Percentiles rank a stretch among this genome's conserved stretches.
Evolutionary conservation across 2,329 filamentous ascomycete species (phyloP).

Genomic region (Fusarium redolens): DNA sequence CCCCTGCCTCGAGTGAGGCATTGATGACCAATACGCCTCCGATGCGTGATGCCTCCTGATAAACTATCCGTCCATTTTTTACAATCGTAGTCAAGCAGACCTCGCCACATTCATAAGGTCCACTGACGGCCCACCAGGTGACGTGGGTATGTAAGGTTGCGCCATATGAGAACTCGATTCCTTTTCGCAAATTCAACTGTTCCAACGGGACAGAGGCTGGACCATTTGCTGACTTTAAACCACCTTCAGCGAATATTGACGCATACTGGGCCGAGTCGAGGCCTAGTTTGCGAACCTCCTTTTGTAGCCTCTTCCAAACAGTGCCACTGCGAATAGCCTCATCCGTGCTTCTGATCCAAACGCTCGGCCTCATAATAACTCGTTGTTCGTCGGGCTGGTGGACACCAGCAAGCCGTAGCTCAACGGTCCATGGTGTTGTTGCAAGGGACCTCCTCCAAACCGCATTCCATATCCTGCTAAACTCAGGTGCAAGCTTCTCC

Average conservation of each 20-base stretch:
- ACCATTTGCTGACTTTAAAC: neutral
- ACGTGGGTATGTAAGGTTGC: neutral
- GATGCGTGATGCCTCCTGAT: neutral
- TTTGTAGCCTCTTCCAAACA: neutral
- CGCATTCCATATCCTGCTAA: neutral
- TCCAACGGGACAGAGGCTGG: neutral
- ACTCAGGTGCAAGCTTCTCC: neutral
- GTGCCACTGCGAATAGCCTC: neutral
- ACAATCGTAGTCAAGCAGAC: neutral
- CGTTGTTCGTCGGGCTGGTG: neutral
- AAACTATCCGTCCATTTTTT: neutral
- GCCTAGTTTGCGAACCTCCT: neutral
- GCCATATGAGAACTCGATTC: neutral
- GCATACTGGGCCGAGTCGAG: neutral
- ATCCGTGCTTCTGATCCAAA: constrained; percentile 4
- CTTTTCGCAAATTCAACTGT: neutral
- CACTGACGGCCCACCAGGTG: neutral
- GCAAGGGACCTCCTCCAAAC: neutral
- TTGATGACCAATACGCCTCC: neutral
- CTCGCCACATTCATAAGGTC: neutral
- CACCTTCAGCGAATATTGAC: neutral
- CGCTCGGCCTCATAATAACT: neutral
- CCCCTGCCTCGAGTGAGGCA: neutral
- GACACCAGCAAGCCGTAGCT: neutral
- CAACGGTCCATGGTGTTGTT: neutral